These are phyloP conservation scores for Rhododendron henanense DNA, from an alignment of 148 eudicot species.

Conservation along the genomic window DNA sequence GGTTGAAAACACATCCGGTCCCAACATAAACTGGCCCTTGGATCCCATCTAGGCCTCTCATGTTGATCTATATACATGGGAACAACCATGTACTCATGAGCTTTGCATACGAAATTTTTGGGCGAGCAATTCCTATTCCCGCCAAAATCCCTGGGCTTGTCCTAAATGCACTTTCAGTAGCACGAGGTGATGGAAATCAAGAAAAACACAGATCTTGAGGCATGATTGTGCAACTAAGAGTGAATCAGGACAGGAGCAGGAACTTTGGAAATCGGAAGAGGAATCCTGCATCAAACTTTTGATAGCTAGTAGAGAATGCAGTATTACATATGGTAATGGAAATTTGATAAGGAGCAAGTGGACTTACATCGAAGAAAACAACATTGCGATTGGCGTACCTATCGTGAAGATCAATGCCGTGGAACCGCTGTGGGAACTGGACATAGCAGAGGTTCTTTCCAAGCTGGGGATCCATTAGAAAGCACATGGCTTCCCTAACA, in stretches of 20 bases:
- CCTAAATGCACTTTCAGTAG: background rate
- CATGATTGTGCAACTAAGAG: background rate
- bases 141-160: background rate
- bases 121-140: background rate
- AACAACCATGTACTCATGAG: background rate
- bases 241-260: background rate
- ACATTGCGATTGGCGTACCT: slow-evolving; percentile 91
- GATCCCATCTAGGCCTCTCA: slow-evolving; percentile 94
- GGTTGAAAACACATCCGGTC: slow-evolving; percentile 81
- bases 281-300: background rate
- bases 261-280: background rate
- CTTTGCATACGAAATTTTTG: background rate
- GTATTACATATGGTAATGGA: background rate
- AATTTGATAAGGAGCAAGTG: background rate
- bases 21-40: slow-evolving; percentile 99
- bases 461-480: slow-evolving; percentile 91
- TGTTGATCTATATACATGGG: slow-evolving; percentile 55
- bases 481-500: slow-evolving; percentile 91
- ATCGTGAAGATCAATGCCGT: slow-evolving; percentile 86
- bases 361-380: slow-evolving; percentile 92
- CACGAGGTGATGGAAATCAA: background rate
- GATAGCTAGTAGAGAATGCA: background rate
- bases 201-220: background rate
- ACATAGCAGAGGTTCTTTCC: slow-evolving; percentile 96
- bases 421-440: slow-evolving; percentile 95